Base-by-base conservation (phyloP, 2,329 filamentous ascomycete genomes). In the Ascochyta clinopodiicola region DNA sequence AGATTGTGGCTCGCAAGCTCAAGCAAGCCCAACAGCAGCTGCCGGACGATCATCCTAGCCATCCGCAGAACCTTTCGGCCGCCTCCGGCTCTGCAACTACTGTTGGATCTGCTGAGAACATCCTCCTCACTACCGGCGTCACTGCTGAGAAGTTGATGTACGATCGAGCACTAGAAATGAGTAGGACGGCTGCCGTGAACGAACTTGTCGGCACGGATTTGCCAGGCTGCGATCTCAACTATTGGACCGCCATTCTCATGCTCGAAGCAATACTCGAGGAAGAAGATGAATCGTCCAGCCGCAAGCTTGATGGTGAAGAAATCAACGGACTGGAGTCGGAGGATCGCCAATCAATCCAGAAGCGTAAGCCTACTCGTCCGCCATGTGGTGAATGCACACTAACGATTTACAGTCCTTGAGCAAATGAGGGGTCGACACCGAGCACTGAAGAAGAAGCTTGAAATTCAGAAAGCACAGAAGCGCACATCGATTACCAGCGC, bases 61-160 rank as follows among this genome's bases (percentile, higher is more conserved):
- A 98, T 69, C 93, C 93, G 0, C 87, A 81, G 67, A 96, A 96
- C 66, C 88, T 91, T 50, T 84, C 84, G 2, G 75, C 81, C 25
- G 84, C 85, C 19, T 84, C 84, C 2, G 79, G 81, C 31, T 82
- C 84, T 3, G 82, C 82, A 1, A 82, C 83, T 13, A 81, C 81
- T 3, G 79, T 87, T 51, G 84, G 83, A n/a, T 88, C 88, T 15
- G 84, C 86, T 2, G 91, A 95, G 57, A 89, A 91, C 47, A 92
- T 97, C 24, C 85, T 90, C 43, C 83, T 99, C 24, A 96, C 91
- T 13, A 87, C 91, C 2, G 95, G 94, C 1, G 88, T 97, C 51
- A 97, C 92, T 21, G 95, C 95, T 0, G 95, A 98, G 79, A 96
- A 93, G 77, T 81, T 99, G 40, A 97, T 99, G 92, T 99, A 97